These are phyloP conservation scores for Scheffersomyces lignosus DNA, from an alignment of 805 yeast species.

Conservation along the genomic window DNA sequence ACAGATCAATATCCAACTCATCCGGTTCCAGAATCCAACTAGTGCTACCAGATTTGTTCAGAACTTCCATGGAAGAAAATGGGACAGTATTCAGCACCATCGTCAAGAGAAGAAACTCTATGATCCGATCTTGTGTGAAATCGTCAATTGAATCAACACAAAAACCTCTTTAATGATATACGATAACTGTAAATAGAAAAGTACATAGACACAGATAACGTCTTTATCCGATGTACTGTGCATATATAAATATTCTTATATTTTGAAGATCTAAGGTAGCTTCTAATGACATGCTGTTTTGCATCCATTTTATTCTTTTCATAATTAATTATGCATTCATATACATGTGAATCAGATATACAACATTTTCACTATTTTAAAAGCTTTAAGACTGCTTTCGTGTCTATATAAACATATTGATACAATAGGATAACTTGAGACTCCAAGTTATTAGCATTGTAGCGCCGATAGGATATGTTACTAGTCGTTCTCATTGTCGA, in stretches of 20 bases:
- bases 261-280: neutral
- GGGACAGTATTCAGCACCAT: conserved; percentile 28
- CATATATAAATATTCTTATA: neutral
- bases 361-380: too few species aligned
- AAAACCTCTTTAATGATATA: conserved; percentile 1
- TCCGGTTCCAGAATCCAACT: conserved; percentile 43
- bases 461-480: too few species aligned
- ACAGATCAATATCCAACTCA: conserved; percentile 29
- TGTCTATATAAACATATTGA: too few species aligned
- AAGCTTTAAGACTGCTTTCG: too few species aligned
- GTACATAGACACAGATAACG: neutral
- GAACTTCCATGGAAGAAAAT: conserved; percentile 51
- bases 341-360: too few species aligned
- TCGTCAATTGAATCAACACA: too few species aligned
- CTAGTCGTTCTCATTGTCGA: conserved; percentile 39
- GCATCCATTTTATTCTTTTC: too few species aligned
- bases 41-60: conserved; percentile 55
- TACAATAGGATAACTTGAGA: too few species aligned
- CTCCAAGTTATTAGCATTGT: too few species aligned
- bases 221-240: neutral
- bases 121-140: conserved; percentile 40
- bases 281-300: too few species aligned
- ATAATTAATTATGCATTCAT: too few species aligned
- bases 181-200: neutral
- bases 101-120: conserved; percentile 29